phyloP scores from a whole-genome alignment of 1,284 basidiomycete species.

The Sphagnurus paluster region DNA sequence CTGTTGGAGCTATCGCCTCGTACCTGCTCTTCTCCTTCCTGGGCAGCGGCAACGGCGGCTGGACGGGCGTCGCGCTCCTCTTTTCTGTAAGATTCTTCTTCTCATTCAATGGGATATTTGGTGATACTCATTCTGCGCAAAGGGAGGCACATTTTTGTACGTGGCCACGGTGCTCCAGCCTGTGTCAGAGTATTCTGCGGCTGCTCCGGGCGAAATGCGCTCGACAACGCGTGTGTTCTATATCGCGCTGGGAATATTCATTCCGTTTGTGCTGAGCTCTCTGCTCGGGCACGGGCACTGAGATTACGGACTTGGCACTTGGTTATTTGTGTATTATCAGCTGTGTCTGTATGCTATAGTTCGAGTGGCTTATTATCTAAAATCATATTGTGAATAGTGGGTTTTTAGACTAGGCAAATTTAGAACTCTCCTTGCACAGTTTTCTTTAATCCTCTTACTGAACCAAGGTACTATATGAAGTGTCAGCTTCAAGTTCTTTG shows the following conservation, averaged over 20 bases:
- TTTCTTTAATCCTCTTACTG: no score
- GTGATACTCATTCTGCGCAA: constrained; percentile 4
- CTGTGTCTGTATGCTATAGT: no score
- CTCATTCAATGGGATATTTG: not conserved
- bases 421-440: no score
- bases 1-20: constrained; percentile 70
- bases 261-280: constrained; percentile 48
- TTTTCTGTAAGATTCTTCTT: constrained; percentile 59
- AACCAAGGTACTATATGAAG: no score
- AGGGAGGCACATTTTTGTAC: constrained; percentile 95
- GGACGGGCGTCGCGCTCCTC: constrained; percentile 78
- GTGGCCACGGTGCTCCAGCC: constrained; percentile 90
- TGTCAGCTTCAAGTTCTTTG: no score
- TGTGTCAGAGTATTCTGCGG: constrained; percentile 50
- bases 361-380: no score
- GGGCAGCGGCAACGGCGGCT: constrained; percentile 46
- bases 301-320: constrained; percentile 9
- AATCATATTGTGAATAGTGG: no score
- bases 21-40: constrained; percentile 65
- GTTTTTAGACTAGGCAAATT: no score
- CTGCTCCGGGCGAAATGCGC: constrained; percentile 43
- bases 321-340: no score
- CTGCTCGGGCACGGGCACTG: constrained; percentile 41
- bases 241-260: constrained; percentile 69
- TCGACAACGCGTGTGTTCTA: constrained; percentile 51